Evolutionary conservation across 192 early-diverging fungal genomes (phyloP), one percentile per base, ranked within the genome.

Genomic region (Polychytrium aggregatum): DNA sequence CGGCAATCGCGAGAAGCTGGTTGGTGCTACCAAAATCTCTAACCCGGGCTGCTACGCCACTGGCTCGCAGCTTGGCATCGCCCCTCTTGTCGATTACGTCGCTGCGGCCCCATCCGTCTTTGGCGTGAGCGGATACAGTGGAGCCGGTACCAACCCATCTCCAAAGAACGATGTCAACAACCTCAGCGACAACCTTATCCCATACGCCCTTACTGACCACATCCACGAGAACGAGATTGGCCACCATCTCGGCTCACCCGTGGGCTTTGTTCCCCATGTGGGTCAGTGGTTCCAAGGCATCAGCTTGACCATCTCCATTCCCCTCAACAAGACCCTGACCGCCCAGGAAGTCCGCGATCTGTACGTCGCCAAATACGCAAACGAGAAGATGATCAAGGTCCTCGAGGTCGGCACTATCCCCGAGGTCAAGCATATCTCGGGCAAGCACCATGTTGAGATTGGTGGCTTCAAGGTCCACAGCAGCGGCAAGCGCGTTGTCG

Each of bases 21-120:
- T 46, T 14, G 68, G 61, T 11, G 74, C 87, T 4, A 76, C 20
- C 20, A 59, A 59, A 21, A 59, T 98, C 41, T 72, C 90, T 46
- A 98, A 98, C 71, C 96, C 96, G 9, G 96, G 96, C 1, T 98
- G 96, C 70, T 98, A 98, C 64, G 96, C 96, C 4, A 98, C 96
- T 1, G 96, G 92, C 17, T 82, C 89, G 34, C 96, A 98, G 67
- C 62, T 97, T 53, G 78, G 85, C 0, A 64, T 96, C 49, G 82
- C 80, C 8, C 96, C 96, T 13, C 68, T 98, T 40, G 59, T 91
- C 37, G 57, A 65, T 10, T n/a, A 48, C 49, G 44, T 64, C 22
- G 55, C 31, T 39, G 55, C 53, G 26, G 40, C 55, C 11, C 88
- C 87, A 20, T 83, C 89, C 22, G 75, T 96, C 24, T 92, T 95